A percentile compares a stretch with the other conserved stretches of the same genome.
phyloP scores from a whole-genome alignment of 2,329 filamentous ascomycete species.

The Furcasterigmium sp. region DNA sequence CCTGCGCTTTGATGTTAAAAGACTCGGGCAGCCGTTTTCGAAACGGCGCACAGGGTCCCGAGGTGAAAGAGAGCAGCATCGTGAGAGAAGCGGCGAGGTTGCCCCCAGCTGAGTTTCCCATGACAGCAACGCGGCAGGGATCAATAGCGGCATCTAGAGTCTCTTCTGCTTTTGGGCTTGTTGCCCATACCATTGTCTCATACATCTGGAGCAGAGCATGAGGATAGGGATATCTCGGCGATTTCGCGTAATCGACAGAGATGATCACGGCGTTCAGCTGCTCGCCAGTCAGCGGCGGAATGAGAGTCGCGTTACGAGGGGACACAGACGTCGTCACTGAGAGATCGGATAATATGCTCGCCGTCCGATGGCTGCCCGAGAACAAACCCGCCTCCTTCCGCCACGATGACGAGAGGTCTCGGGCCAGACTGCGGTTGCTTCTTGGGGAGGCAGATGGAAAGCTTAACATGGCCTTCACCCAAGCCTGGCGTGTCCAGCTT shows the following conservation, averaged over 20 bases:
- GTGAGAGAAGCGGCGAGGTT: neutral
- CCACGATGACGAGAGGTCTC: neutral
- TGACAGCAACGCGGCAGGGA: neutral
- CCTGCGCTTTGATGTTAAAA: neutral
- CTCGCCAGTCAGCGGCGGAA: neutral
- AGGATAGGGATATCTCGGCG: neutral
- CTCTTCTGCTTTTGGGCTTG: no score
- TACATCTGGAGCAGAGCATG: neutral
- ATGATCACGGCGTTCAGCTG: neutral
- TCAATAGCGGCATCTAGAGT: neutral
- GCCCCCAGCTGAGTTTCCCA: slow-evolving; percentile 1
- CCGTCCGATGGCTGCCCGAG: neutral
- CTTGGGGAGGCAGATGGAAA: neutral
- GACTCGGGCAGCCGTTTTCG: neutral
- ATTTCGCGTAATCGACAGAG: neutral
- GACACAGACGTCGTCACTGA: neutral
- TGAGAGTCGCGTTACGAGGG: neutral
- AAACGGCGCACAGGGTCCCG: neutral
- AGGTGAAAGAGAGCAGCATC: neutral
- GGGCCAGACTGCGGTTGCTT: neutral
- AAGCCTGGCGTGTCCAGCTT: neutral
- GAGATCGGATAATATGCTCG: neutral
- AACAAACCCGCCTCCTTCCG: neutral
- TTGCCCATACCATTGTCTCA: neutral
- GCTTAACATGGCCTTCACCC: neutral